A percentile compares a stretch with the other conserved stretches of the same genome.
Conservation (phyloP, 1,139 yeast genomes). For the Taiozyma sp. region DNA sequence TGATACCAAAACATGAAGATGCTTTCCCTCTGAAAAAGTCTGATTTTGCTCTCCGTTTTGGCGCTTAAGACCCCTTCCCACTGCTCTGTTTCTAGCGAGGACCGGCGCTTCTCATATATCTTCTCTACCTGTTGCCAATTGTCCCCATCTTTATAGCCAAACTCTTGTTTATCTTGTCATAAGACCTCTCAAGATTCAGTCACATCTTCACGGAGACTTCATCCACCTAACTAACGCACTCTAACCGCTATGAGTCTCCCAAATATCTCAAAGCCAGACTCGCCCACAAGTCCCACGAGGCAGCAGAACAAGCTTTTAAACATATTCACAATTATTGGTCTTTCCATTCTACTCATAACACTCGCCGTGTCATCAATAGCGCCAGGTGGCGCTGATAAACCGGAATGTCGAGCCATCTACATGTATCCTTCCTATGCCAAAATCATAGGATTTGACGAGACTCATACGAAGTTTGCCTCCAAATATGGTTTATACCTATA, state of each 20-base stretch:
- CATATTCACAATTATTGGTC: conserved; percentile 5
- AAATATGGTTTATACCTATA: conserved; percentile 81
- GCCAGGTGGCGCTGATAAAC: conserved; percentile 37
- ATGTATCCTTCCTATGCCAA: conserved; percentile 80
- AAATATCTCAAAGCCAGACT: not conserved
- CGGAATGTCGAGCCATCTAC: conserved; percentile 51
- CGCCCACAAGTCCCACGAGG: not conserved
- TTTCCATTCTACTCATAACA: conserved; percentile 5
- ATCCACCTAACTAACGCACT: not conserved
- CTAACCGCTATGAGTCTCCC: not conserved
- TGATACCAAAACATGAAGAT: too few species aligned
- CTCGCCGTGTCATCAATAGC: not conserved
- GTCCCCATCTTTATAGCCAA: too few species aligned
- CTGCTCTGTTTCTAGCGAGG: not conserved
- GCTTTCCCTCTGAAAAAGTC: too few species aligned
- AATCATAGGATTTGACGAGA: conserved; percentile 63
- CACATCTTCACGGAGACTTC: not conserved
- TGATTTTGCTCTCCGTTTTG: not conserved
- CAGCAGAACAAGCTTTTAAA: not conserved
- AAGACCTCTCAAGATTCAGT: too few species aligned
- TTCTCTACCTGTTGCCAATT: not conserved
- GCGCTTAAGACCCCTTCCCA: not conserved
- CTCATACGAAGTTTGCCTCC: conserved; percentile 68
- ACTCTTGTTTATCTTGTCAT: too few species aligned
- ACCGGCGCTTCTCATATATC: not conserved